A percentile compares a stretch with the other conserved stretches of the same genome.
Conservation (phyloP, 768 basidiomycete genomes). For the Pleurotus ostreatus region DNA sequence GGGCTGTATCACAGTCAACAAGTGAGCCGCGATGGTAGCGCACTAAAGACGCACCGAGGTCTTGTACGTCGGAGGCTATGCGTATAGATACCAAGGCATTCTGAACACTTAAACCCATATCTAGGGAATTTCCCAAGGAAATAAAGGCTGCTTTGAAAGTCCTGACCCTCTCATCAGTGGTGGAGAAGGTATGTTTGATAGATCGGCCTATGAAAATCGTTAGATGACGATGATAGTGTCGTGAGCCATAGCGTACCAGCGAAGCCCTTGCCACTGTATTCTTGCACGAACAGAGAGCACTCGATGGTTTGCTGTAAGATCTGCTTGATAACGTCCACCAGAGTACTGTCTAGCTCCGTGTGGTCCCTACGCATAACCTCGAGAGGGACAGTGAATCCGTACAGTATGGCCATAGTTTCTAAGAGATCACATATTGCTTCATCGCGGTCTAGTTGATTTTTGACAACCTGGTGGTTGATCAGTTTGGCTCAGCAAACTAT, state of each 20-base stretch:
- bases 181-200: neutral
- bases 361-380: conserved; percentile 22
- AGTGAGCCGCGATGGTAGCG: neutral
- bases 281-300: conserved; percentile 31
- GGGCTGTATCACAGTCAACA: neutral
- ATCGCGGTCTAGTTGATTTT: conserved; percentile 23
- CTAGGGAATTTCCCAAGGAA: neutral
- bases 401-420: conserved; percentile 24
- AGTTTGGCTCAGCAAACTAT: neutral
- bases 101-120: neutral
- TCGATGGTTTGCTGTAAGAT: conserved; percentile 29
- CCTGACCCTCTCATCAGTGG: neutral
- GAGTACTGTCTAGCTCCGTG: conserved; percentile 16
- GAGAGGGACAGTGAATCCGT: conserved; percentile 25
- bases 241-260: conserved; percentile 16
- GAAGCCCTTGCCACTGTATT: conserved; percentile 30
- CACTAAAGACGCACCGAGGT: neutral
- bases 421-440: conserved; percentile 20
- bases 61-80: neutral
- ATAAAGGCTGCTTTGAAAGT: neutral
- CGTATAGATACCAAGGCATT: neutral
- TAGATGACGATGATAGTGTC: neutral
- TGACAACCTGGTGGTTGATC: conserved; percentile 18
- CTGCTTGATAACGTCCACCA: conserved; percentile 15
- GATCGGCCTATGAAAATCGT: neutral